phyloP scores from a whole-genome alignment of 352 stramenopile genomes.

The Pythium phragmitis region DNA sequence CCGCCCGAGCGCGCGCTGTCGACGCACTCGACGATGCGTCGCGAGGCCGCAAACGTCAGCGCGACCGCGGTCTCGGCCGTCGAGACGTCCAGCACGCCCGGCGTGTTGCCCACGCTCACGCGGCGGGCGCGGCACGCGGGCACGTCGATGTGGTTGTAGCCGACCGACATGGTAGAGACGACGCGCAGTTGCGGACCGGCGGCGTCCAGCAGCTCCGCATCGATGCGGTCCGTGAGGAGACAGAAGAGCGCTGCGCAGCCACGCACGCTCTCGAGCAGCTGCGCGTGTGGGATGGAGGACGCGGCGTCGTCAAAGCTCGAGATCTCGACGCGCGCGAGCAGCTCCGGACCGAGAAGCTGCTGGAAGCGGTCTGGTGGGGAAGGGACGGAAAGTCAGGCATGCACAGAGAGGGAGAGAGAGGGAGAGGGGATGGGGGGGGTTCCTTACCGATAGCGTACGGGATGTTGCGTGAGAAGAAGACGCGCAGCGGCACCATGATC shows the following conservation, averaged over 20 bases:
- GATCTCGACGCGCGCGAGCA: constrained; percentile 10
- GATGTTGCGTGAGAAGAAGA: constrained; percentile 74
- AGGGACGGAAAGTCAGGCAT: not conserved
- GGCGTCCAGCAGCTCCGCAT: constrained; percentile 43
- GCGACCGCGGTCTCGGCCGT: constrained; percentile 50
- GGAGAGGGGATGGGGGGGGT: not conserved
- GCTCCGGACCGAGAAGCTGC: constrained; percentile 13
- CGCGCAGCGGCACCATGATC: constrained; percentile 23
- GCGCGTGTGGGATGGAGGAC: constrained; percentile 23
- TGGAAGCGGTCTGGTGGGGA: constrained; percentile 16
- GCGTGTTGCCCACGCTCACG: constrained; percentile 66
- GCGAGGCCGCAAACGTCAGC: constrained; percentile 46
- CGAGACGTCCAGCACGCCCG: constrained; percentile 68
- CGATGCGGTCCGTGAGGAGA: constrained; percentile 48
- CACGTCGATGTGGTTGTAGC: constrained; percentile 81
- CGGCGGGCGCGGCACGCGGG: constrained; percentile 42
- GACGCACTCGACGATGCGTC: constrained; percentile 51
- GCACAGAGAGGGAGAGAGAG: not conserved
- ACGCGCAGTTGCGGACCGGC: constrained; percentile 39
- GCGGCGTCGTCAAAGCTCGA: constrained; percentile 26
- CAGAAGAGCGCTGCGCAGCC: constrained; percentile 40
- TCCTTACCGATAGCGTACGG: constrained; percentile 60
- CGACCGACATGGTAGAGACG: constrained; percentile 71
- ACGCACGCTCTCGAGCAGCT: constrained; percentile 35
- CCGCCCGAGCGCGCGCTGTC: constrained; percentile 57